Percentiles rank a stretch among this genome's conserved stretches.
Conservation (phyloP, 208 protist genomes). For the Leishmania martiniquensis region DNA sequence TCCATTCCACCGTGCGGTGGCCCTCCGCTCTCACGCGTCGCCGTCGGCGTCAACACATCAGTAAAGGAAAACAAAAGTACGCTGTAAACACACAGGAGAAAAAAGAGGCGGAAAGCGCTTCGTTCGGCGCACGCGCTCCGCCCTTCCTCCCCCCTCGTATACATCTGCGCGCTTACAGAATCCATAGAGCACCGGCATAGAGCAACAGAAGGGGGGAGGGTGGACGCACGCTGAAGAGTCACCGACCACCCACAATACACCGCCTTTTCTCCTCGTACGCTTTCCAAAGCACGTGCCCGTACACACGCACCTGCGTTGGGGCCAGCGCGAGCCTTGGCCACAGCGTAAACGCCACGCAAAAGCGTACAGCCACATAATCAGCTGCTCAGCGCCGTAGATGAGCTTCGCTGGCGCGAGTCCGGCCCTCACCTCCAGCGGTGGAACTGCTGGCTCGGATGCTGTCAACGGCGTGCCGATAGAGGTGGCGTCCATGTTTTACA, state of each 20-base stretch:
- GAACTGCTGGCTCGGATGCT: not conserved
- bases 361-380: not conserved
- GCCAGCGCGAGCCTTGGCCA: too few relatives aligned
- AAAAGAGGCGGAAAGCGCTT: too few relatives aligned
- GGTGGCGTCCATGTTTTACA: conserved; percentile 78
- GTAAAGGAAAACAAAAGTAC: too few relatives aligned
- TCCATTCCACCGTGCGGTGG: not conserved
- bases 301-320: not conserved
- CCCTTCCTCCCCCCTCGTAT: too few relatives aligned
- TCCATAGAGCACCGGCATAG: not conserved
- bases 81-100: too few relatives aligned
- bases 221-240: not conserved
- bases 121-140: too few relatives aligned
- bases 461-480: conserved; percentile 35
- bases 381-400: not conserved
- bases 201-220: not conserved
- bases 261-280: not conserved
- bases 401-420: not conserved
- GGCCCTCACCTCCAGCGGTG: conserved; percentile 19
- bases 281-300: not conserved
- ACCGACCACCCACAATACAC: not conserved
- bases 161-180: not conserved
- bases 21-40: not conserved
- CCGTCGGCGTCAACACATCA: not conserved
- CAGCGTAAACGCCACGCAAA: not conserved